Percentiles rank a stretch among this genome's conserved stretches.
Conservation (phyloP, 2,329 filamentous ascomycete genomes). For the Didymella lethalis region DNA sequence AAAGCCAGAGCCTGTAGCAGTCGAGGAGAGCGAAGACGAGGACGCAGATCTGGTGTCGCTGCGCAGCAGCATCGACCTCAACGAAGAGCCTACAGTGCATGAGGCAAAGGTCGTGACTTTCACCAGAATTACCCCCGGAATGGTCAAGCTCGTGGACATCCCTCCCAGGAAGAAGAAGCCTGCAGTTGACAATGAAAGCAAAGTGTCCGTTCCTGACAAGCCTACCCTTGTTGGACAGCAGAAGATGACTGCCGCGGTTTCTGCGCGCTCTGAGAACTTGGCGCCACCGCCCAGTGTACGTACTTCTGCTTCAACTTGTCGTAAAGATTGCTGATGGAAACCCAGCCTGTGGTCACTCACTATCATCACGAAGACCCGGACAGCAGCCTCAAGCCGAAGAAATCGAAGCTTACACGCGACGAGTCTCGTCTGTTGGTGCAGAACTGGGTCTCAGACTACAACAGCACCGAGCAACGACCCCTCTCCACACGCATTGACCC, state of each 20-base stretch:
- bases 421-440: constrained; percentile 25
- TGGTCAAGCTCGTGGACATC: constrained; percentile 35
- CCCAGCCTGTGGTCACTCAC: constrained; percentile 7
- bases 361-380: constrained; percentile 7
- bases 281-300: constrained; percentile 5
- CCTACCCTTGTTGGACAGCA: background rate
- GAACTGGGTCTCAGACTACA: constrained; percentile 30
- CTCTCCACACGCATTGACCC: constrained; percentile 28
- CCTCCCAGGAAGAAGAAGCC: constrained; percentile 23
- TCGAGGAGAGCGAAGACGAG: constrained; percentile 8
- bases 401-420: constrained; percentile 21
- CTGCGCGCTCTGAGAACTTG: constrained; percentile 3
- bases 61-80: constrained; percentile 29
- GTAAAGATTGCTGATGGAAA: background rate
- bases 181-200: background rate
- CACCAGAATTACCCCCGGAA: constrained; percentile 25
- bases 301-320: background rate
- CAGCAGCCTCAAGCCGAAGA: constrained; percentile 15
- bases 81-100: constrained; percentile 32
- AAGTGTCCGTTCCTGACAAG: background rate
- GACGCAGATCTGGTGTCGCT: constrained; percentile 23
- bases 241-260: background rate
- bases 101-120: constrained; percentile 23
- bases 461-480: constrained; percentile 27
- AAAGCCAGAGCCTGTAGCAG: background rate